These are phyloP conservation scores for Populus tomentosa DNA, from an alignment of 441 rosid species.

Conservation along the genomic window DNA sequence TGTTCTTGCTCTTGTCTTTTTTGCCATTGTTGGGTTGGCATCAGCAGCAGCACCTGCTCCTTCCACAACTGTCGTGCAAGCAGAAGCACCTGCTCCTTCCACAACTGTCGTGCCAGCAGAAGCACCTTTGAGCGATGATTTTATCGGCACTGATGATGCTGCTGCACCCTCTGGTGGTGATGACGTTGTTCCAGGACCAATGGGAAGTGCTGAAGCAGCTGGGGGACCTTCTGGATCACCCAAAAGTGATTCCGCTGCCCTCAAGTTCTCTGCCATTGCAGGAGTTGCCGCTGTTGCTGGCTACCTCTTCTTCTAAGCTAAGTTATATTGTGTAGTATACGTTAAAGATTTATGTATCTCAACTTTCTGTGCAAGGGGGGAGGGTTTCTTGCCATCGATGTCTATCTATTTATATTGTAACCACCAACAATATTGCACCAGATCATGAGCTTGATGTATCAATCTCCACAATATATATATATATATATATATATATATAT, in stretches of 20 bases:
- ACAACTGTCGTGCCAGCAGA: neutral
- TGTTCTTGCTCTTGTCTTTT: neutral
- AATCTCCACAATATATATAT: too few relatives aligned
- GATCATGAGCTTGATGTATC: too few relatives aligned
- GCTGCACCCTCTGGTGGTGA: neutral
- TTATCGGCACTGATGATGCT: neutral
- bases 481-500: too few relatives aligned
- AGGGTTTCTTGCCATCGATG: neutral
- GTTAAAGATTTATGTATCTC: neutral
- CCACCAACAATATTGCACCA: too few relatives aligned
- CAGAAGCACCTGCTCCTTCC: neutral
- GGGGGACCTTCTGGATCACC: neutral
- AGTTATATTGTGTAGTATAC: neutral
- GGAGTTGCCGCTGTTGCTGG: constrained; percentile 1
- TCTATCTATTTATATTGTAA: too few relatives aligned
- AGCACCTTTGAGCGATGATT: neutral
- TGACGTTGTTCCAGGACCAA: neutral
- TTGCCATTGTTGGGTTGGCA: neutral
- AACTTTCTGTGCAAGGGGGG: neutral
- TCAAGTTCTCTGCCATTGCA: neutral
- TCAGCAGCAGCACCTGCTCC: too few relatives aligned
- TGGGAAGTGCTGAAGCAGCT: neutral
- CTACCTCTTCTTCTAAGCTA: neutral
- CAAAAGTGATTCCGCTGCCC: neutral
- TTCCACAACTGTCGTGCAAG: too few relatives aligned